Base-by-base conservation (phyloP, 768 basidiomycete genomes). In the Strobilomyces confusus region DNA sequence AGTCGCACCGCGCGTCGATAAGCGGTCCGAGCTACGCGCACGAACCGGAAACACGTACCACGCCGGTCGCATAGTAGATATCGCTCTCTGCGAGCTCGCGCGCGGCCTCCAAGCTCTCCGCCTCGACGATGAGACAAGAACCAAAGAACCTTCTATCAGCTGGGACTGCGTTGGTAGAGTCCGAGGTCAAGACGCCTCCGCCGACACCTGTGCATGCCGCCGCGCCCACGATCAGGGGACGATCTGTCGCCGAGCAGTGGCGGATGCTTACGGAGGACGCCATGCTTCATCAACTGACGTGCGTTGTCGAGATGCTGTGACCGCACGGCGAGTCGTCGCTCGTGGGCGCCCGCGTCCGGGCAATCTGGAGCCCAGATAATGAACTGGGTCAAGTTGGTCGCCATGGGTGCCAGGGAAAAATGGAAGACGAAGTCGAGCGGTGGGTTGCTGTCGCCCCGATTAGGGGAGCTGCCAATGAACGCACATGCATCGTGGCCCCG, bases 351-450 rank as follows among this genome's bases (percentile, higher is more conserved):
- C 41, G 75, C 73, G 26, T 83, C 81, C 9, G 78, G 75, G 55
- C 76, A 78, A 63, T 89, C 86, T 2, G 86, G 86, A 2, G 84
- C 84, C 58, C 81, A 87, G 34, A 87, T 77, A 32, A 84, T 63
- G 58, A 83, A 84, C 42, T 63, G 69, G 52, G 48, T 29, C 38
- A 58, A 44, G 8, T 58, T 46, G 3, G 57, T 53, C 26, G 66
- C 40, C 64, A 68, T 68, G 44, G 26, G 20, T 49, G n/a, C 34
- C 33, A n/a, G 26, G 47, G 29, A 41, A 48, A 17, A 36, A 33
- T 13, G 14, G 33, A 15, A 33, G 33, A 33, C 40, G 30, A 8
- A 32, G 25, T 19, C 30, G 19, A 20, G 2, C 13, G 12, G 14
- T 5, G 20, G 26, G 12, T n/a, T 1, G 20, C 8, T 25, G 26